These are phyloP conservation scores for Theobroma grandiflorum DNA, from an alignment of 441 rosid species.

Conservation along the genomic window DNA sequence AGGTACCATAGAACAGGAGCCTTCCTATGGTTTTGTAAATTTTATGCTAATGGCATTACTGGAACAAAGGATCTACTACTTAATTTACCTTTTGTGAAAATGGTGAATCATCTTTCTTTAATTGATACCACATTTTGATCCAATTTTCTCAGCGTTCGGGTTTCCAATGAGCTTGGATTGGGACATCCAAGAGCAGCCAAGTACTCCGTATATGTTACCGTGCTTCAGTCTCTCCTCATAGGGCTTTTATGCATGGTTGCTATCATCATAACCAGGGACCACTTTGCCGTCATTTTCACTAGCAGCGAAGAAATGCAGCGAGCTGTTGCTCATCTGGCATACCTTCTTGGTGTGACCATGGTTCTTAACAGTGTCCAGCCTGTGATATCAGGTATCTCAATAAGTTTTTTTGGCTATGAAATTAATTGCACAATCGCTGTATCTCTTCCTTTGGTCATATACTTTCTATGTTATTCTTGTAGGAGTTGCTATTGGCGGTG, in stretches of 20 bases:
- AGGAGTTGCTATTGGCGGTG: constrained; percentile 94
- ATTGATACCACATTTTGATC: background rate
- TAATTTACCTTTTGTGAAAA: background rate
- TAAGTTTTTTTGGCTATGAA: background rate
- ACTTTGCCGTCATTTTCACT: constrained; percentile 70
- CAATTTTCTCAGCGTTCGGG: constrained; percentile 58
- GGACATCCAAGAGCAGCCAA: constrained; percentile 78
- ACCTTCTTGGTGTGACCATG: constrained; percentile 78
- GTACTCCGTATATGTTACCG: constrained; percentile 68
- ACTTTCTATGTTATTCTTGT: background rate
- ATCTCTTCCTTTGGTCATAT: background rate
- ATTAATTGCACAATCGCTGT: background rate
- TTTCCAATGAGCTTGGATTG: constrained; percentile 82
- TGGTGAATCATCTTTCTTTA: background rate
- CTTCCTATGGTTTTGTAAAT: background rate
- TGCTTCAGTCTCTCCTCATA: constrained; percentile 60
- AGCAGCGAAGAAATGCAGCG: constrained; percentile 55
- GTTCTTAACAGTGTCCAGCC: constrained; percentile 88
- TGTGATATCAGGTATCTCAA: constrained; percentile 66
- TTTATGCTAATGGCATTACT: background rate
- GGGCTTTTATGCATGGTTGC: constrained; percentile 72
- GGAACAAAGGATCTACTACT: background rate
- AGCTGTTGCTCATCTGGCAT: constrained; percentile 67
- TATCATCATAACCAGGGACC: constrained; percentile 57
- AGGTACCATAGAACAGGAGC: background rate